Percentiles rank a stretch among this genome's conserved stretches.
phyloP scores from a whole-genome alignment of 73 alveolate genomes.

The Loxodes magnus region DNA sequence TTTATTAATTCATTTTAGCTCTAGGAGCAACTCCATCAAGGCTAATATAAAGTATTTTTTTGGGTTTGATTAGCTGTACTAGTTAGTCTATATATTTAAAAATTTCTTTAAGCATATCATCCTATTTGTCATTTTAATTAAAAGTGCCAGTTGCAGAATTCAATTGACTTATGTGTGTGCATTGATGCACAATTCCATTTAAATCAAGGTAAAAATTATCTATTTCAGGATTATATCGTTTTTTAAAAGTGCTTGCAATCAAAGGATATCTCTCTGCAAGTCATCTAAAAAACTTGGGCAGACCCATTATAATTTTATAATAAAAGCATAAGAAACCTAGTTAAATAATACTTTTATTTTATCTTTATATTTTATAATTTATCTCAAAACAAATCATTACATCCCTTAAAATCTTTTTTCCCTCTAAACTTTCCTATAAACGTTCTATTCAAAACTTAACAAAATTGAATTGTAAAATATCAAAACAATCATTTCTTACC shows the following conservation, averaged over 20 bases:
- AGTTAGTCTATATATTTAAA: conserved; percentile 74
- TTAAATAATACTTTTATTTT: no score
- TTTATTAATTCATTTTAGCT: conserved; percentile 97
- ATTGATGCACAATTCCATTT: conserved; percentile 91
- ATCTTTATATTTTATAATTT: no score
- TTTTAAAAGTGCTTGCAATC: conserved; percentile 49
- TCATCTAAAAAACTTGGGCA: conserved; percentile 94
- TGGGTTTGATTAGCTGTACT: conserved; percentile 80
- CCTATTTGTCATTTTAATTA: conserved; percentile 63
- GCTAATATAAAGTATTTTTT: conserved; percentile 66
- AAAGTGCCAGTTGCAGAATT: conserved; percentile 47
- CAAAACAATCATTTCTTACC: no score
- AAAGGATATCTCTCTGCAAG: conserved; percentile 86
- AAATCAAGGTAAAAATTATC: conserved; percentile 94
- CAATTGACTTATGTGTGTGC: conserved; percentile 57
- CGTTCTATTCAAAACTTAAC: no score
- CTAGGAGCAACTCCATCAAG: conserved; percentile 98
- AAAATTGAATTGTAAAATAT: no score
- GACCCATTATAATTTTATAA: no score
- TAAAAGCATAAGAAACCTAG: no score
- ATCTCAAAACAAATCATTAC: no score
- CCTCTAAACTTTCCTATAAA: no score
- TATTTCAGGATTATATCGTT: conserved; percentile 67
- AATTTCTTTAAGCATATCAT: conserved; percentile 59
- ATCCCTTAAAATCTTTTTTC: no score